Percentiles rank a stretch among this genome's conserved stretches.
phyloP scores from a whole-genome alignment of 768 basidiomycete genomes.

The Lactarius trivialis region DNA sequence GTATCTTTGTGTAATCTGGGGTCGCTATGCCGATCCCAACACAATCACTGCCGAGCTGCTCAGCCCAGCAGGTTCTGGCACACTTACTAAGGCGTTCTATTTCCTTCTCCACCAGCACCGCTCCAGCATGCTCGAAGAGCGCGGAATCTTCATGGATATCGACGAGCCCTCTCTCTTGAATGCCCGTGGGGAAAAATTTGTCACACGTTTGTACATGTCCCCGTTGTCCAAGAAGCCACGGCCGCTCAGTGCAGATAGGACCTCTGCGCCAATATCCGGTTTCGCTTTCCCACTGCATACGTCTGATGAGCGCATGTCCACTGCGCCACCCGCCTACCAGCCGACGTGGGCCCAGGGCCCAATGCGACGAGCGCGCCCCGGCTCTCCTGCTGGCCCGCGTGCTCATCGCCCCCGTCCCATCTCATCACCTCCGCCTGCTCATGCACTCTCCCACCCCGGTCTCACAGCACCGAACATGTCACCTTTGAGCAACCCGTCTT shows the following conservation, averaged over 20 bases:
- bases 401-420: slow-evolving; percentile 21
- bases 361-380: slow-evolving; percentile 18
- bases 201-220: slow-evolving; percentile 39
- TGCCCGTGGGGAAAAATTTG: slow-evolving; percentile 29
- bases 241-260: slow-evolving; percentile 16
- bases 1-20: slow-evolving; percentile 81
- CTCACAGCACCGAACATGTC: slow-evolving; percentile 8
- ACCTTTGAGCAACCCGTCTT: slow-evolving; percentile 3
- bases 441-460: slow-evolving; percentile 1
- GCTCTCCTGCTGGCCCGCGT: slow-evolving; percentile 23
- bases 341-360: slow-evolving; percentile 13
- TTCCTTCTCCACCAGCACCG: slow-evolving; percentile 74
- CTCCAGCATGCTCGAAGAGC: slow-evolving; percentile 52
- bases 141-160: slow-evolving; percentile 39
- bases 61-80: slow-evolving; percentile 60
- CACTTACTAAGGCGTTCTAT: slow-evolving; percentile 84
- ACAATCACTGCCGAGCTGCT: slow-evolving; percentile 60
- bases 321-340: slow-evolving; percentile 20
- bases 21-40: slow-evolving; percentile 56
- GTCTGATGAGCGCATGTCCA: slow-evolving; percentile 13
- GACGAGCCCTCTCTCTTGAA: slow-evolving; percentile 27
- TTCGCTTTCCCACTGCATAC: slow-evolving; percentile 15
- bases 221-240: slow-evolving; percentile 33
- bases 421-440: slow-evolving; percentile 20
- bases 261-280: background rate